Conservation (phyloP, 2,329 filamentous ascomycete species). For the Capronia coronata region DNA sequence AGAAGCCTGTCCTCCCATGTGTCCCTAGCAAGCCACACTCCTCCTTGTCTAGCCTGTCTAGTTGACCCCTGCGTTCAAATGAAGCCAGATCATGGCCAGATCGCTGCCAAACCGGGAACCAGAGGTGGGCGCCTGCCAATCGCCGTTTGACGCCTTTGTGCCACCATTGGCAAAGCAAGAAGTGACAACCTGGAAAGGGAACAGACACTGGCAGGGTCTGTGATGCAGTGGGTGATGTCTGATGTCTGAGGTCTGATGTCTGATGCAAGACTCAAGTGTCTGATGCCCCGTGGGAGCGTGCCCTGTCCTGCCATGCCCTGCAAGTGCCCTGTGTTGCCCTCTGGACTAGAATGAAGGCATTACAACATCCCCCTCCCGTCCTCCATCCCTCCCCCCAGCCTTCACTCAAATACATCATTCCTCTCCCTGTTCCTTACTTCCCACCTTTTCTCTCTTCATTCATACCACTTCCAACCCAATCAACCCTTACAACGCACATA, state of each 20-base stretch:
- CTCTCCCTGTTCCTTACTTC: constrained; percentile 1
- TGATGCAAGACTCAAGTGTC: no score
- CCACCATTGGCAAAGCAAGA: not conserved
- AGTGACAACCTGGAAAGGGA: not conserved
- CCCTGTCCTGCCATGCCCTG: no score
- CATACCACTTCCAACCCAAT: not conserved
- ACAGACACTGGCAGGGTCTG: not conserved
- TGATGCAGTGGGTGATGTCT: no score
- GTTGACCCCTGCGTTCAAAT: not conserved
- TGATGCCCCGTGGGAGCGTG: no score
- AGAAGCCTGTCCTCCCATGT: not conserved
- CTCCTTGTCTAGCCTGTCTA: no score
- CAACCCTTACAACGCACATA: constrained; percentile 2
- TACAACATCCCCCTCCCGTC: constrained; percentile 7
- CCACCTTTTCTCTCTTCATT: not conserved
- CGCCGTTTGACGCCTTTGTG: constrained; percentile 5
- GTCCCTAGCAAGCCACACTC: no score
- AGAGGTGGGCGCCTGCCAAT: constrained; percentile 7
- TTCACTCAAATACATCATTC: constrained; percentile 16
- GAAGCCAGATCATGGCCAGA: constrained; percentile 4
- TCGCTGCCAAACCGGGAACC: constrained; percentile 9
- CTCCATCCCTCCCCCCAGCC: constrained; percentile 1
- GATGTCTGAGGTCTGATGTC: no score
- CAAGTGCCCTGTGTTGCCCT: constrained; percentile 8
- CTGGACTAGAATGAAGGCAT: constrained; percentile 5